Evolutionary conservation across 2,329 filamentous ascomycete genomes (phyloP).

Genomic region (Ceratocystis cubensis): DNA sequence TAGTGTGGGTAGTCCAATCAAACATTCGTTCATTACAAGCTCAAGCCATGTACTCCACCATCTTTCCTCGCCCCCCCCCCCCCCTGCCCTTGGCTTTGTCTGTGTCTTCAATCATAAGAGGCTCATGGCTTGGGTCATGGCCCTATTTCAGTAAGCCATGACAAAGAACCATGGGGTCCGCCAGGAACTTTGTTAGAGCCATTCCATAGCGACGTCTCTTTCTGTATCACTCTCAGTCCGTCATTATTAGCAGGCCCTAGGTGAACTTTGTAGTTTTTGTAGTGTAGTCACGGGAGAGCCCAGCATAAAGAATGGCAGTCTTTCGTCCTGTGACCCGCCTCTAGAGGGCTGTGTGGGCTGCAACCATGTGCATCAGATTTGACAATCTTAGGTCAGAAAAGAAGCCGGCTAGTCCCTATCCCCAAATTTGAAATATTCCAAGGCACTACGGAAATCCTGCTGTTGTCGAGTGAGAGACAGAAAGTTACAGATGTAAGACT

Average conservation of each 20-base stretch:
- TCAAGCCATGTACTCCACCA: neutral
- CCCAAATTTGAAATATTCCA: too few relatives aligned
- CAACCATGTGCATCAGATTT: too few relatives aligned
- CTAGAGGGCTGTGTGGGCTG: too few relatives aligned
- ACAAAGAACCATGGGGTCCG: constrained; percentile 33
- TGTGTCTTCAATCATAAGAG: constrained; percentile 25
- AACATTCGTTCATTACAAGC: neutral
- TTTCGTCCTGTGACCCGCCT: too few relatives aligned
- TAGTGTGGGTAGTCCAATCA: too few relatives aligned
- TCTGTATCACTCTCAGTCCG: constrained; percentile 36
- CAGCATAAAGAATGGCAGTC: too few relatives aligned
- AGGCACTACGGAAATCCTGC: too few relatives aligned
- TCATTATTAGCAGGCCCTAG: constrained; percentile 26
- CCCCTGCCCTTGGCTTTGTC: constrained; percentile 23
- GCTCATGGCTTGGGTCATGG: constrained; percentile 27
- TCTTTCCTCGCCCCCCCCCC: constrained; percentile 20
- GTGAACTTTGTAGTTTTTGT: constrained; percentile 29
- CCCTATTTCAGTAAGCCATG: constrained; percentile 29
- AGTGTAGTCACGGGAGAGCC: too few relatives aligned
- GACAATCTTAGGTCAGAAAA: too few relatives aligned
- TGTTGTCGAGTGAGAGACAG: constrained; percentile 35
- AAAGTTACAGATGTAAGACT: constrained; percentile 42
- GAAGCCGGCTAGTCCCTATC: too few relatives aligned
- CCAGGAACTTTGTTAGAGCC: constrained; percentile 35
- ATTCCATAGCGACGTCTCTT: constrained; percentile 34